These are phyloP conservation scores for Paramicrosporidium saccamoebae DNA, from an alignment of 371 early-diverging fungal species.

Conservation along the genomic window DNA sequence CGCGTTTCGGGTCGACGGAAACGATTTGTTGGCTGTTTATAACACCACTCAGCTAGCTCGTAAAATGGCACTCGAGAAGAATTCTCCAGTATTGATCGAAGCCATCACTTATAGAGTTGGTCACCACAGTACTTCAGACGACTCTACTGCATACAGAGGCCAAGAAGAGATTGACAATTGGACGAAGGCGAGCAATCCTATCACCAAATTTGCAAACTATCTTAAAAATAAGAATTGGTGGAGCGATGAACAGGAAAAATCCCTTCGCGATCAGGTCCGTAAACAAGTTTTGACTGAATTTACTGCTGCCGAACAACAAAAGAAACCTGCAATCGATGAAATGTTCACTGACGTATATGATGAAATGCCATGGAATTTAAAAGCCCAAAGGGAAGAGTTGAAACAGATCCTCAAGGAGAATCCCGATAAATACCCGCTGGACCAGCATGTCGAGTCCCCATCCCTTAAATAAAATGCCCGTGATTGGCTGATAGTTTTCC, in stretches of 20 bases:
- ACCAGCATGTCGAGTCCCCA: too few relatives aligned
- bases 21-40: conserved; percentile 84
- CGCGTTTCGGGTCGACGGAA: conserved; percentile 85
- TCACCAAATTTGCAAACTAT: conserved; percentile 56
- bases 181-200: conserved; percentile 59
- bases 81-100: conserved; percentile 71
- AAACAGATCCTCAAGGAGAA: conserved; percentile 36
- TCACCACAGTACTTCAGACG: conserved; percentile 90
- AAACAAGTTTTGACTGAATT: conserved; percentile 32
- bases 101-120: conserved; percentile 87
- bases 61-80: conserved; percentile 29
- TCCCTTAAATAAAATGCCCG: too few relatives aligned
- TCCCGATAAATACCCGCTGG: conserved; percentile 43
- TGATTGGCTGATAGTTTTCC: too few relatives aligned
- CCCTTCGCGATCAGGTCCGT: conserved; percentile 14
- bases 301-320: conserved; percentile 37
- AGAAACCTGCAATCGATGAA: conserved; percentile 46
- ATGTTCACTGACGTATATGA: conserved; percentile 84
- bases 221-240: conserved; percentile 51
- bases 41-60: conserved; percentile 58
- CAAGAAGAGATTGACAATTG: conserved; percentile 71
- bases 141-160: conserved; percentile 68
- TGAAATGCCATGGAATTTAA: conserved; percentile 27
- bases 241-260: conserved; percentile 34
- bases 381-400: conserved; percentile 39